Percentiles rank a stretch among this genome's conserved stretches.
phyloP scores from a whole-genome alignment of 768 basidiomycete genomes.

The Cystobasidiopsis lactophilus region DNA sequence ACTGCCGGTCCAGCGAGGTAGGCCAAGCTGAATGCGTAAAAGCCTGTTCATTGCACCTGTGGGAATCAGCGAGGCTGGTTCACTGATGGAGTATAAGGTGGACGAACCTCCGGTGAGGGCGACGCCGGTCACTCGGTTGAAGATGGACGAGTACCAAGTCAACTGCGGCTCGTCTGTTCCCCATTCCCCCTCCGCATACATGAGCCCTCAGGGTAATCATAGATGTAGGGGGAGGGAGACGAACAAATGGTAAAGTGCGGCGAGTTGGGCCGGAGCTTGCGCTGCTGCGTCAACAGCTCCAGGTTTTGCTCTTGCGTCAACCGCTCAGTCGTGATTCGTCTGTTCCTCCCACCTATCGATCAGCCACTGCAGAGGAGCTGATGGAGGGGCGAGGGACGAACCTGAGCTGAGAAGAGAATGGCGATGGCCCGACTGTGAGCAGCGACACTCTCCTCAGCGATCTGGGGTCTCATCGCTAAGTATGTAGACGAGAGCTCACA shows the following conservation, averaged over 20 bases:
- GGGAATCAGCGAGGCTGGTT: no score
- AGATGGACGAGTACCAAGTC: conserved; percentile 70
- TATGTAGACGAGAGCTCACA: no score
- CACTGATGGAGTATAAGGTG: conserved; percentile 2
- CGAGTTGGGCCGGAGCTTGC: conserved; percentile 64
- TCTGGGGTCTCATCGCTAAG: no score
- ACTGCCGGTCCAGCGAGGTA: conserved; percentile 58
- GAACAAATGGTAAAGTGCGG: conserved; percentile 79
- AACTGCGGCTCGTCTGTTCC: conserved; percentile 55
- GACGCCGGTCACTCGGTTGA: conserved; percentile 63
- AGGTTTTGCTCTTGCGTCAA: conserved; percentile 21
- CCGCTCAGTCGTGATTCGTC: conserved; percentile 22
- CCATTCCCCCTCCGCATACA: no score
- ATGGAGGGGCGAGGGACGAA: no score
- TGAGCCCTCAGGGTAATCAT: background rate
- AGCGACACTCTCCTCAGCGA: no score
- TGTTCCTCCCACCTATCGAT: no score
- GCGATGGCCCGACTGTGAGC: no score
- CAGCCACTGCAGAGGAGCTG: no score
- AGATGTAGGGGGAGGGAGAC: background rate
- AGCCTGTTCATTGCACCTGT: conserved; percentile 35
- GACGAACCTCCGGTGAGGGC: conserved; percentile 47
- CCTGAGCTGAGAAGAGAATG: no score
- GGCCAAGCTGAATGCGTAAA: conserved; percentile 67
- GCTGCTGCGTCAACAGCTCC: conserved; percentile 64